Evolutionary conservation across 1,284 basidiomycete genomes (phyloP).

Genomic region (Stygiomarasmius scandens): DNA sequence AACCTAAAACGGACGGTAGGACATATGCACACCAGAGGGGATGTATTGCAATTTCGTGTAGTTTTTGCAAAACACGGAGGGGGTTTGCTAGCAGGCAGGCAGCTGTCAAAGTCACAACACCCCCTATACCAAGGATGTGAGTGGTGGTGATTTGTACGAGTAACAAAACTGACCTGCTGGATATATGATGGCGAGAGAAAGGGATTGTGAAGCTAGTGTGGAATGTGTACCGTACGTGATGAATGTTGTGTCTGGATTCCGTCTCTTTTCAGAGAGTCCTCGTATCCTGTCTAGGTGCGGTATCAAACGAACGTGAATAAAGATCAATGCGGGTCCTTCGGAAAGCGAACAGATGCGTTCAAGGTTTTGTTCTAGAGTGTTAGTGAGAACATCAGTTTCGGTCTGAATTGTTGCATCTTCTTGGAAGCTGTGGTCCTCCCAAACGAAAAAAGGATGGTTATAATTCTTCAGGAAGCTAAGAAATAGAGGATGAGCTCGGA

Average conservation of each 20-base stretch:
- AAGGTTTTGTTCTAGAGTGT: not conserved
- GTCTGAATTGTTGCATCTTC: too few species aligned
- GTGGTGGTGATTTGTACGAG: constrained; percentile 9
- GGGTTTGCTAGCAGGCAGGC: constrained; percentile 56
- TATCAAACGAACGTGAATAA: constrained; percentile 64
- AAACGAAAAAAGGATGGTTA: too few species aligned
- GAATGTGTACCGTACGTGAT: constrained; percentile 67
- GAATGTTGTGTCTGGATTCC: constrained; percentile 51
- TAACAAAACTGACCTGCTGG: constrained; percentile 65
- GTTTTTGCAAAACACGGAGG: constrained; percentile 42
- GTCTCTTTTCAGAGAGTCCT: constrained; percentile 46
- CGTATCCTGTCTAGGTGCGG: constrained; percentile 45
- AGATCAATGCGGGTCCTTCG: constrained; percentile 42
- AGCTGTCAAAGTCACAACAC: constrained; percentile 67
- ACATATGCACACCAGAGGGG: constrained; percentile 69
- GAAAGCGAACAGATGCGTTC: constrained; percentile 30
- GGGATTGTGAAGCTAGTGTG: constrained; percentile 46
- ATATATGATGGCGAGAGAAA: constrained; percentile 66
- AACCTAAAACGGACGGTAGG: constrained; percentile 58
- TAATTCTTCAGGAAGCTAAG: too few species aligned
- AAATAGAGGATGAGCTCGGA: too few species aligned
- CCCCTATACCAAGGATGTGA: constrained; percentile 46
- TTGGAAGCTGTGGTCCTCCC: too few species aligned
- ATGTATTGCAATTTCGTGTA: constrained; percentile 55
- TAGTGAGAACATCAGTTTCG: not conserved